phyloP scores from a whole-genome alignment of 192 early-diverging fungal species.

The Linderina pennispora region DNA sequence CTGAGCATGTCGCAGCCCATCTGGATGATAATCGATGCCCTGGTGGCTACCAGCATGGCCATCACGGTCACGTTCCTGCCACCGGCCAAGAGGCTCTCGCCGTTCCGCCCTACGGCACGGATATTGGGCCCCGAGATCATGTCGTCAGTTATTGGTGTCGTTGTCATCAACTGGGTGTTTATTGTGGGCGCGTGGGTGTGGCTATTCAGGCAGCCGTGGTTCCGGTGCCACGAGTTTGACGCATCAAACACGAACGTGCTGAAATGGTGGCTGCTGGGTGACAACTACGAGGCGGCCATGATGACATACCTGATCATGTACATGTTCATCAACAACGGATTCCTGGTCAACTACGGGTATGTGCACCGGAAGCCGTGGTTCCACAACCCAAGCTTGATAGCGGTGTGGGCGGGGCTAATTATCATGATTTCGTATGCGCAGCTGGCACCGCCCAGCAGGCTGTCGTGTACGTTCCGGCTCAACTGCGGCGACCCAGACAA shows the following conservation, averaged over 20 bases:
- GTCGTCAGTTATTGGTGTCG: slow-evolving; percentile 52
- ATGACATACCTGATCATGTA: slow-evolving; percentile 53
- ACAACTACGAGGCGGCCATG: slow-evolving; percentile 63
- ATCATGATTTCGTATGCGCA: slow-evolving; percentile 46
- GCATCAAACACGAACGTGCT: slow-evolving; percentile 50
- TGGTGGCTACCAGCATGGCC: slow-evolving; percentile 55
- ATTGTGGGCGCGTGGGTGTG: slow-evolving; percentile 42
- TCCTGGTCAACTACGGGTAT: slow-evolving; percentile 60
- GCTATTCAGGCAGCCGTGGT: slow-evolving; percentile 58
- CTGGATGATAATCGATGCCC: slow-evolving; percentile 69
- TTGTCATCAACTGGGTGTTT: slow-evolving; percentile 64
- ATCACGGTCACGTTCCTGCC: slow-evolving; percentile 56
- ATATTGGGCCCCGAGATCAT: slow-evolving; percentile 65
- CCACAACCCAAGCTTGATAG: slow-evolving; percentile 52
- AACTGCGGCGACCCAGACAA: slow-evolving; percentile 56
- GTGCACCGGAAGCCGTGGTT: slow-evolving; percentile 55
- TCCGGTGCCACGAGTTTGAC: slow-evolving; percentile 68
- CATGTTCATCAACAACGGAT: slow-evolving; percentile 64
- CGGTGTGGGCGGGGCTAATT: slow-evolving; percentile 49
- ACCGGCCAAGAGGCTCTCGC: slow-evolving; percentile 50
- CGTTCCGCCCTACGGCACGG: slow-evolving; percentile 59
- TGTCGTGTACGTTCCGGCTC: slow-evolving; percentile 54
- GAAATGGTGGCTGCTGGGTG: slow-evolving; percentile 73
- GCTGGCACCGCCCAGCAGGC: slow-evolving; percentile 55
- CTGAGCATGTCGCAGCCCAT: slow-evolving; percentile 53